Evolutionary conservation across 305 asterid genomes (phyloP).

Genomic region (Fraxinus angustifolia): DNA sequence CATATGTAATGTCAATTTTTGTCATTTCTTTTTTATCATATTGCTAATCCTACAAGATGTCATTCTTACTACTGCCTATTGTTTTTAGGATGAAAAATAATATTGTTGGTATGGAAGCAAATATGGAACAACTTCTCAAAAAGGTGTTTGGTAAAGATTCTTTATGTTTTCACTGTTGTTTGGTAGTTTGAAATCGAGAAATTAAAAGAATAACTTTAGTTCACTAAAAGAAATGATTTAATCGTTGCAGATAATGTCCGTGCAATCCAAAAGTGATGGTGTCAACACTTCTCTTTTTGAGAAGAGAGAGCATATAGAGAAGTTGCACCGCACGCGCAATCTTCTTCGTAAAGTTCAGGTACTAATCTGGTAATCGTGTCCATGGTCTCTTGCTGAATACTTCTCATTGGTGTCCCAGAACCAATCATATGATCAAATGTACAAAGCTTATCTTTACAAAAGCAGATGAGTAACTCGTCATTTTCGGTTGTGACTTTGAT

Average conservation of each 20-base stretch:
- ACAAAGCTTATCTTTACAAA: background rate
- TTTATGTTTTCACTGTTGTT: slow-evolving; percentile 23
- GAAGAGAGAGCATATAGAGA: slow-evolving; percentile 95
- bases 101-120: slow-evolving; percentile 91
- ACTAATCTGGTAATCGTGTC: background rate
- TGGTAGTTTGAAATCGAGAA: slow-evolving; percentile 1
- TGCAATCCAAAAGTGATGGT: slow-evolving; percentile 90
- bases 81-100: slow-evolving; percentile 90
- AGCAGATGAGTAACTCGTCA: background rate
- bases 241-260: slow-evolving; percentile 76
- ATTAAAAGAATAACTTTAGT: slow-evolving; percentile 3
- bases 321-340: slow-evolving; percentile 90
- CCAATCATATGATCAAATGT: slow-evolving; percentile 3
- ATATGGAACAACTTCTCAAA: slow-evolving; percentile 95
- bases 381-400: background rate
- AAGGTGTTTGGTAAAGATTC: slow-evolving; percentile 62
- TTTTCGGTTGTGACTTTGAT: slow-evolving; percentile 4
- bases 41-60: slow-evolving; percentile 11
- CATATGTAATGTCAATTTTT: slow-evolving; percentile 6
- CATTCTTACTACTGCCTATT: slow-evolving; percentile 21
- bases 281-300: slow-evolving; percentile 89
- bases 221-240: background rate
- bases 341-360: slow-evolving; percentile 97
- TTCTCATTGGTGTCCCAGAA: background rate
- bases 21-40: slow-evolving; percentile 9